A percentile compares a stretch with the other conserved stretches of the same genome.
Conservation (phyloP, 1,284 basidiomycete genomes). For the Sanguinoderma infundibulare region DNA sequence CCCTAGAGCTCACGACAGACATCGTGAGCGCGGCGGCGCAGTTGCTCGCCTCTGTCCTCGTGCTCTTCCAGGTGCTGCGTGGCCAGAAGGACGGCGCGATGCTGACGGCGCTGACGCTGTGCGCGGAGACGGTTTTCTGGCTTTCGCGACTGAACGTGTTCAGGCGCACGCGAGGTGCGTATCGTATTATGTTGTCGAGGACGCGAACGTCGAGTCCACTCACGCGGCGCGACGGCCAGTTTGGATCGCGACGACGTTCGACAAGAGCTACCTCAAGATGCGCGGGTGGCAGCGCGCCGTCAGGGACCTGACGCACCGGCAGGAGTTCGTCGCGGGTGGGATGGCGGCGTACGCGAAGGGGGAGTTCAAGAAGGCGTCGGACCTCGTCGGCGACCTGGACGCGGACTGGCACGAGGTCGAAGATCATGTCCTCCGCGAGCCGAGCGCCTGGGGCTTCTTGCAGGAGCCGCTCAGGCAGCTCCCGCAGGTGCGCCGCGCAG, state of each 20-base stretch:
- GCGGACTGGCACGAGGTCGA: constrained; percentile 4
- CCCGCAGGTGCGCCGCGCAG: constrained; percentile 53
- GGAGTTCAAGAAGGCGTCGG: constrained; percentile 11
- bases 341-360: constrained; percentile 56
- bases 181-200: not conserved
- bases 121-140: constrained; percentile 22
- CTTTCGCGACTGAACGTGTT: constrained; percentile 8
- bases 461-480: constrained; percentile 59
- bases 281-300: constrained; percentile 66
- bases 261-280: constrained; percentile 62
- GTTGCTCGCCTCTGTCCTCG: constrained; percentile 60
- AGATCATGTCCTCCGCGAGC: not conserved
- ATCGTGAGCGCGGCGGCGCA: constrained; percentile 51
- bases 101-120: constrained; percentile 58
- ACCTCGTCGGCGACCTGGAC: not conserved
- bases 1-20: constrained; percentile 47
- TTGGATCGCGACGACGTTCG: constrained; percentile 74
- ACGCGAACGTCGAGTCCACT: no score
- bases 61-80: constrained; percentile 59
- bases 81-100: constrained; percentile 66
- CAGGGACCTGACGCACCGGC: constrained; percentile 54
- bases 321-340: constrained; percentile 75
- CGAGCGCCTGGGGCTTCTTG: constrained; percentile 43
- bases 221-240: constrained; percentile 39
- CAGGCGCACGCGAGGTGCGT: constrained; percentile 1